Evolutionary conservation across 768 basidiomycete species (phyloP).

Genomic region (Rhodocollybia butyracea): DNA sequence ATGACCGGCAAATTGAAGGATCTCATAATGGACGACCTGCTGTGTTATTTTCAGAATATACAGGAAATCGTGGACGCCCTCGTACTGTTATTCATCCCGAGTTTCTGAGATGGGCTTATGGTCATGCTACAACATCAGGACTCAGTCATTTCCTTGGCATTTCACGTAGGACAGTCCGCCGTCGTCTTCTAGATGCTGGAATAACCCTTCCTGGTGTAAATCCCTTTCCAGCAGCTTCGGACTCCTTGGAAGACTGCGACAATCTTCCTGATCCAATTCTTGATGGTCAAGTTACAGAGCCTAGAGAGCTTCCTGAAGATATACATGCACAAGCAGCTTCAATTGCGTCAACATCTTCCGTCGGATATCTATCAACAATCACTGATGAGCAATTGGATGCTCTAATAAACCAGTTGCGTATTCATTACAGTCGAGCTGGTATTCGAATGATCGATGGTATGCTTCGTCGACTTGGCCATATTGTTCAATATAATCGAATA

Average conservation of each 20-base stretch:
- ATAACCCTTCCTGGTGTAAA: slow-evolving; percentile 11
- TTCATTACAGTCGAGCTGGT: slow-evolving; percentile 13
- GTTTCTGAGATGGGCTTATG: slow-evolving; percentile 16
- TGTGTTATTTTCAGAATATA: neutral
- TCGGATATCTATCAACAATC: slow-evolving; percentile 2
- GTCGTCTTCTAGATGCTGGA: slow-evolving; percentile 13
- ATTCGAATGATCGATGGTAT: slow-evolving; percentile 18
- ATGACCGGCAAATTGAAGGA: neutral
- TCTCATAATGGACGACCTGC: neutral
- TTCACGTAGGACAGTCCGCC: slow-evolving; percentile 11
- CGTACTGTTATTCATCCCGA: slow-evolving; percentile 14
- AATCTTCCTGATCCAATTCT: no score
- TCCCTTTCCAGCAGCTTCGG: no score
- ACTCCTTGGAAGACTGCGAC: no score
- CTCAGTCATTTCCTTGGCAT: slow-evolving; percentile 17
- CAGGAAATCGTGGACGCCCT: slow-evolving; percentile 7
- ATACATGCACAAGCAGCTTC: neutral
- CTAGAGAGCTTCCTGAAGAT: no score
- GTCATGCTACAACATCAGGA: slow-evolving; percentile 6
- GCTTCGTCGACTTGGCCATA: slow-evolving; percentile 13
- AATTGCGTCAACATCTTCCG: slow-evolving; percentile 1
- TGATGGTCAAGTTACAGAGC: no score
- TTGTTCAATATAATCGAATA: slow-evolving; percentile 13
- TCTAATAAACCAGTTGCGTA: slow-evolving; percentile 10
- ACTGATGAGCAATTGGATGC: slow-evolving; percentile 13